These are phyloP conservation scores for Schwanniomyces polymorphus DNA, from an alignment of 805 yeast species.

Conservation along the genomic window DNA sequence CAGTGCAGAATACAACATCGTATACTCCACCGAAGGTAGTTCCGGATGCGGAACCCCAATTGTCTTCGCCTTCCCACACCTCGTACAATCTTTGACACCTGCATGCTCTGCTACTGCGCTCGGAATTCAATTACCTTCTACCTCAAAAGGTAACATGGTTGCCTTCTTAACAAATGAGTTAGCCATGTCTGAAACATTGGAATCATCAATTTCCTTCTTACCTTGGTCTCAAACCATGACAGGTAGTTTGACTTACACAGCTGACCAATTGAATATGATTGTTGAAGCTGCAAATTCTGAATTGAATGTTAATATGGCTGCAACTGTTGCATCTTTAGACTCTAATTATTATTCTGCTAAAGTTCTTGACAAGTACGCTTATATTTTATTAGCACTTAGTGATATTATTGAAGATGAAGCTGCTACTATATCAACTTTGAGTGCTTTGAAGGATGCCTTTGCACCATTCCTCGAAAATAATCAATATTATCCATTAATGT, in stretches of 20 bases:
- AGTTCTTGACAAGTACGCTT: conserved; percentile 55
- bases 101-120: conserved; percentile 30
- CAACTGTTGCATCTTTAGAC: conserved; percentile 33
- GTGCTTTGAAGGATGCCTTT: conserved; percentile 44
- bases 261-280: conserved; percentile 42
- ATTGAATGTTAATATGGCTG: conserved; percentile 44
- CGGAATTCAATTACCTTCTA: conserved; percentile 43
- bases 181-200: conserved; percentile 38
- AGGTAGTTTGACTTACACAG: conserved; percentile 34
- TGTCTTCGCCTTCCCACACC: conserved; percentile 57
- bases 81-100: conserved; percentile 35
- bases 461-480: conserved; percentile 35
- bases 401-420: conserved; percentile 47
- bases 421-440: conserved; percentile 34
- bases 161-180: conserved; percentile 44
- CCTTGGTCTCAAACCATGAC: conserved; percentile 43
- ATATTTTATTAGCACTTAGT: conserved; percentile 50
- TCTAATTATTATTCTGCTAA: conserved; percentile 57
- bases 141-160: conserved; percentile 52
- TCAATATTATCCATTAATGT: conserved; percentile 51
- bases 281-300: conserved; percentile 49
- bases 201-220: conserved; percentile 40
- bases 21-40: conserved; percentile 49
- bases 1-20: conserved; percentile 48
- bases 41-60: conserved; percentile 48